These are phyloP conservation scores for Knoxdaviesia proteae DNA, from an alignment of 2,329 filamentous ascomycete species.

Conservation along the genomic window DNA sequence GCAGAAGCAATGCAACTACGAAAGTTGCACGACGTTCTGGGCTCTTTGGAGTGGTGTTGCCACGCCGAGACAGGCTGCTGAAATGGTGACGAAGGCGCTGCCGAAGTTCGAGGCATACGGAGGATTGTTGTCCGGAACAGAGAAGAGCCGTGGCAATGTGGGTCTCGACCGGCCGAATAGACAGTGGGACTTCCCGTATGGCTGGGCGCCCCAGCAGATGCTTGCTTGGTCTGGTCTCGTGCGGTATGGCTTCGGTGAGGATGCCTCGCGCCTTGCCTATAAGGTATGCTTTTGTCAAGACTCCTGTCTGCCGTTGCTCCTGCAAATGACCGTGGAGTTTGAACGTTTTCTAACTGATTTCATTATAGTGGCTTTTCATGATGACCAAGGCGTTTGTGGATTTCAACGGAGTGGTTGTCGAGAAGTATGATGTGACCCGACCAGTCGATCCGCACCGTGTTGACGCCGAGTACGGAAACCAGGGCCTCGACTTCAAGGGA, in stretches of 20 bases:
- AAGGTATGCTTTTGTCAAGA: conserved; percentile 19
- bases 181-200: conserved; percentile 97
- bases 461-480: conserved; percentile 94
- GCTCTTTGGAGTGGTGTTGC: conserved; percentile 87
- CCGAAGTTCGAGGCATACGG: conserved; percentile 78
- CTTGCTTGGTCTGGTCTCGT: conserved; percentile 86
- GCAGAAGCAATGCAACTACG: conserved; percentile 63
- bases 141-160: conserved; percentile 65
- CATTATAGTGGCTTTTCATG: conserved; percentile 66
- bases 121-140: conserved; percentile 72
- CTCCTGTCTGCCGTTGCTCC: not conserved
- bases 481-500: conserved; percentile 86
- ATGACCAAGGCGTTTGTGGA: conserved; percentile 96
- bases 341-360: not conserved
- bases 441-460: conserved; percentile 82
- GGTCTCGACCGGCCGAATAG: conserved; percentile 73
- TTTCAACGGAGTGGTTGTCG: conserved; percentile 93
- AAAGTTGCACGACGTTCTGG: conserved; percentile 91
- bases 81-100: conserved; percentile 60
- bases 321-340: too few species aligned
- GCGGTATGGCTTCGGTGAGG: conserved; percentile 78
- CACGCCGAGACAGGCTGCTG: conserved; percentile 66
- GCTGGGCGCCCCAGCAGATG: conserved; percentile 98
- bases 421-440: conserved; percentile 94
- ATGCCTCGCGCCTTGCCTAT: conserved; percentile 77